Conservation (phyloP, 2,329 filamentous ascomycete genomes). For the Arthrobotrys conoides region DNA sequence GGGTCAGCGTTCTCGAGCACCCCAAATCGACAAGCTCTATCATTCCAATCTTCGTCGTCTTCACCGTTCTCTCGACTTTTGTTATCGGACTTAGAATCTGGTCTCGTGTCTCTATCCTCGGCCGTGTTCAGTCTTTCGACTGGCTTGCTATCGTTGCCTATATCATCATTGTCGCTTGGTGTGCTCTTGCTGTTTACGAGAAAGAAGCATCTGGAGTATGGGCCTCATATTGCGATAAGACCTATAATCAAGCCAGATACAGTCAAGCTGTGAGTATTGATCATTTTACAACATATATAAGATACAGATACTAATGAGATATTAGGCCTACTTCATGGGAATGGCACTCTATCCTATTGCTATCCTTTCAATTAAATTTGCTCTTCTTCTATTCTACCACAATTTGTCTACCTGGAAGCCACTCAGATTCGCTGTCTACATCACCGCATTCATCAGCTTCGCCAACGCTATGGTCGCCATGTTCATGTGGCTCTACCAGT, state of each 20-base stretch:
- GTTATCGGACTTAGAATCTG: constrained; percentile 56
- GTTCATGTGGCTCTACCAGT: constrained; percentile 60
- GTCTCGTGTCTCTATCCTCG: constrained; percentile 58
- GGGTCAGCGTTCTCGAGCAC: constrained; percentile 31
- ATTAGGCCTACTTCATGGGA: constrained; percentile 55
- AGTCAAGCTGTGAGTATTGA: constrained; percentile 39
- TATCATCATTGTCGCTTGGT: constrained; percentile 50
- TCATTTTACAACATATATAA: constrained; percentile 8
- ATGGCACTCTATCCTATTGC: constrained; percentile 60
- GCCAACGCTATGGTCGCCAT: constrained; percentile 52
- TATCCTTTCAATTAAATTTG: constrained; percentile 55
- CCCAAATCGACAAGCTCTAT: constrained; percentile 43
- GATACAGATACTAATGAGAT: constrained; percentile 1
- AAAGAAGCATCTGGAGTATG: constrained; percentile 46
- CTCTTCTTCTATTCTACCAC: constrained; percentile 56
- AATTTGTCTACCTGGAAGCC: constrained; percentile 57
- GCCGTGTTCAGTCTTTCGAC: constrained; percentile 58
- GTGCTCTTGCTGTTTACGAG: constrained; percentile 47
- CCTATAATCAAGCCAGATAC: constrained; percentile 47
- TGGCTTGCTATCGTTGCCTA: constrained; percentile 48
- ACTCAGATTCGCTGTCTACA: constrained; percentile 54
- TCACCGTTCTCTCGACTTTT: constrained; percentile 54
- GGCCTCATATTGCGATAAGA: constrained; percentile 49
- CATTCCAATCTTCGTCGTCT: constrained; percentile 57
- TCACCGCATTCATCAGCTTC: constrained; percentile 50